Evolutionary conservation across 768 basidiomycete species (phyloP).

Genomic region (Hypholoma fasciculare): DNA sequence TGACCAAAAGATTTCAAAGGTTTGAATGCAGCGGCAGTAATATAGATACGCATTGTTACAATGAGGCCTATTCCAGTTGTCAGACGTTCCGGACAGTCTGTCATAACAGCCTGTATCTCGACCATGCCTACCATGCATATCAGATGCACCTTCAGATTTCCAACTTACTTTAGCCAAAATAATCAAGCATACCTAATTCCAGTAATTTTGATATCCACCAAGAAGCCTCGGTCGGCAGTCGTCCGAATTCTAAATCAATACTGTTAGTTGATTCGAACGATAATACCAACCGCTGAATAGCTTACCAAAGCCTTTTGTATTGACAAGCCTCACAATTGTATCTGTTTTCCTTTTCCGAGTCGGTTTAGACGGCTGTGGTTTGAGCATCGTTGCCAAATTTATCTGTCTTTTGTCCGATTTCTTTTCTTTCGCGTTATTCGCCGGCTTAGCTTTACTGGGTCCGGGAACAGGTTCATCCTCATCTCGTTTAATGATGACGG

Average conservation of each 20-base stretch:
- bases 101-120: constrained; percentile 69
- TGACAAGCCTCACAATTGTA: constrained; percentile 67
- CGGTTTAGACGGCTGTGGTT: constrained; percentile 47
- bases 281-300: constrained; percentile 11
- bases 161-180: too few species aligned
- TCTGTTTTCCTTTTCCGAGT: constrained; percentile 57
- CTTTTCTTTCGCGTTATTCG: constrained; percentile 29
- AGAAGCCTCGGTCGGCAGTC: constrained; percentile 68
- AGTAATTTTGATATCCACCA: constrained; percentile 75
- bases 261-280: not conserved
- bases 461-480: constrained; percentile 31
- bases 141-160: not conserved
- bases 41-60: constrained; percentile 71
- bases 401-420: constrained; percentile 59
- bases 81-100: constrained; percentile 74
- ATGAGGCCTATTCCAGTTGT: constrained; percentile 78
- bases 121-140: constrained; percentile 49
- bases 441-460: constrained; percentile 23
- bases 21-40: constrained; percentile 70
- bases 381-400: constrained; percentile 66
- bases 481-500: constrained; percentile 59
- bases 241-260: constrained; percentile 62
- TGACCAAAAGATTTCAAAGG: constrained; percentile 35
- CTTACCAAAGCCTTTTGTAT: constrained; percentile 63
- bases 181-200: constrained; percentile 54